Evolutionary conservation across 2,329 filamentous ascomycete species (phyloP), one percentile per base, ranked within the genome.

Genomic region (Trichoderma gracile): DNA sequence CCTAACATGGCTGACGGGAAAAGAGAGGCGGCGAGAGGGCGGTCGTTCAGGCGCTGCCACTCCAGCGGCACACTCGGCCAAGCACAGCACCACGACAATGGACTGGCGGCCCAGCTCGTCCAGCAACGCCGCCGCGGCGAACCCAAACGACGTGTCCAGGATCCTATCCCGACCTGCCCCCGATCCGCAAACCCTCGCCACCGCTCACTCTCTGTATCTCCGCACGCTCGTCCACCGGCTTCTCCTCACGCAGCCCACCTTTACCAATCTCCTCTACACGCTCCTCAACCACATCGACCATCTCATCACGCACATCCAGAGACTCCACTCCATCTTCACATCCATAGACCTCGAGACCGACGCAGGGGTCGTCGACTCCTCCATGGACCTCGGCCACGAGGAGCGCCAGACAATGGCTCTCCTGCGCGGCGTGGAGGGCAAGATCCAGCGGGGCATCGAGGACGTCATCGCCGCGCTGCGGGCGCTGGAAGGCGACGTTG

Each of bases 161-260:
- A 38, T 62, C 21, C 53, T 65, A 30, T 55, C 49, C 12, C 56
- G 53, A 3, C 61, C 69, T 23, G 71, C 71, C 17, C 89, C 92
- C 70, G 94, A 98, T 73, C 93, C 94, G 0, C 92, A 97, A 77
- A 89, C 89, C 3, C 84, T 98, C 23, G 88, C 92, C 5, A 85
- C 86, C 4, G 93, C 92, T 3, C 94, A 98, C 76, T 84, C 88
- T 17, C 80, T 84, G 19, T 97, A 96, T 73, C 84, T 98, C 14
- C 79, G 83, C 42, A 85, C 87, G 2, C 80, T 98, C 3, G 79
- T 83, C 0, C 84, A 86, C 49, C 84, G 85, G 7, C 81, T 94
- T 2, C 83, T 93, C 19, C 82, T 93, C 10, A 88, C 86, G 0
- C 85, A 87, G 40, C 70, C 80, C 1, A 75, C 79, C 3, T 93